Percentiles rank a stretch among this genome's conserved stretches.
Evolutionary conservation across 768 basidiomycete genomes (phyloP).

Genomic region (Tephrocybe sp.): DNA sequence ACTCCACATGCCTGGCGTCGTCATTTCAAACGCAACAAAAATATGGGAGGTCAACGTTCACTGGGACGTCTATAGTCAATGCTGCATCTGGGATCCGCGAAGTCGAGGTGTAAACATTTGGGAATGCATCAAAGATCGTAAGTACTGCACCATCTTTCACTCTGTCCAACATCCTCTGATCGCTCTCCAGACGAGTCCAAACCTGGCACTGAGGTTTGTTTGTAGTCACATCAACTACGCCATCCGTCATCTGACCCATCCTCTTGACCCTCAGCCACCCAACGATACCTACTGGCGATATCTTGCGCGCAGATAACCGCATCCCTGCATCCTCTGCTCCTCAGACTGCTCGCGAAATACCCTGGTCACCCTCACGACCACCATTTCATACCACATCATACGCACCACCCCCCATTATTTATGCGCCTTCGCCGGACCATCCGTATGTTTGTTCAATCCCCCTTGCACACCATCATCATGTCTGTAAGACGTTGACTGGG

Average conservation of each 20-base stretch:
- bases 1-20: slow-evolving; percentile 37
- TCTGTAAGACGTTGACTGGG: background rate
- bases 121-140: slow-evolving; percentile 72
- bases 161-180: slow-evolving; percentile 4
- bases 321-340: too few relatives aligned
- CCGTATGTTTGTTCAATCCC: background rate
- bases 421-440: slow-evolving; percentile 6
- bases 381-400: slow-evolving; percentile 10
- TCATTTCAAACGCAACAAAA: slow-evolving; percentile 63
- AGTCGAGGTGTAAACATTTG: slow-evolving; percentile 70
- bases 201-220: slow-evolving; percentile 41
- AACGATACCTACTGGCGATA: slow-evolving; percentile 47
- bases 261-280: slow-evolving; percentile 28
- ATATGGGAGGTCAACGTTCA: slow-evolving; percentile 69
- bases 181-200: slow-evolving; percentile 53
- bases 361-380: slow-evolving; percentile 16
- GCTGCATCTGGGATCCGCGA: slow-evolving; percentile 68
- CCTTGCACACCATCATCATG: background rate
- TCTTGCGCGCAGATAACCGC: slow-evolving; percentile 40
- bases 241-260: slow-evolving; percentile 14
- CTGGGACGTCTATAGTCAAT: slow-evolving; percentile 66
- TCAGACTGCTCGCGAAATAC: background rate
- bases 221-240: background rate
- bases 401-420: slow-evolving; percentile 14
- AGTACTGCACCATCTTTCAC: slow-evolving; percentile 26